Evolutionary conservation across 768 basidiomycete species (phyloP), one percentile per base, ranked within the genome.

Genomic region (Phlegmacium glaucopus): DNA sequence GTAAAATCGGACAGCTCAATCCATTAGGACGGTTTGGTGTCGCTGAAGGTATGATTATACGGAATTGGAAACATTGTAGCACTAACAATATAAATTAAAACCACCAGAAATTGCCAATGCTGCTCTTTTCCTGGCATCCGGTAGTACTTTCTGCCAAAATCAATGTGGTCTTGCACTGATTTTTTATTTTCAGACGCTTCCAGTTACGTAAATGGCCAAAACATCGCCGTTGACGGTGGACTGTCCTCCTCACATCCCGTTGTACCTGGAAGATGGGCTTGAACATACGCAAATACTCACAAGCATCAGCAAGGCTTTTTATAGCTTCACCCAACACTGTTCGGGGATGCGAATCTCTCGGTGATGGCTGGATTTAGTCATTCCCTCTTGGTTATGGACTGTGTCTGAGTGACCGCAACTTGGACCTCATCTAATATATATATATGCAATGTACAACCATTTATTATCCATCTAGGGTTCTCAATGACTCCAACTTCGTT

Each of bases 151-250:
- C 51, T 47, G 36, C 44, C 6, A 11, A 32, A n/a, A 18, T 39
- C 18, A 37, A 9, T 29, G 27, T 29, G 36, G n/a, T 44, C n/a
- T 45, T 34, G 47, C 22, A 22, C 13, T 38, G 45, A 12, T 32
- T 30, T 5, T 49, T 36, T 3, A 32, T 30, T 27, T 41, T 9
- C 60, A 91, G 91, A 93, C 56, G 89, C 91, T 52, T 84, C 90
- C 1, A 93, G 90, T 66, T 94, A 93, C 64, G 82, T 97, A 47
- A 96, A 94, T 60, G 94, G 90, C 12, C 89, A 94, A 59, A 86
- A 83, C 57, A 76, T 91, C 26, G 85, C 85, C 0, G 85, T 93
- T 26, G 94, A 95, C 55, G 94, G 94, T 6, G 94, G 91, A 1
- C 65, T 95, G 49, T 84, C 87, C 9, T 71, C 84, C 18, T 90